These are phyloP conservation scores for Termitomyces sp. DNA, from an alignment of 768 basidiomycete species.

Conservation along the genomic window DNA sequence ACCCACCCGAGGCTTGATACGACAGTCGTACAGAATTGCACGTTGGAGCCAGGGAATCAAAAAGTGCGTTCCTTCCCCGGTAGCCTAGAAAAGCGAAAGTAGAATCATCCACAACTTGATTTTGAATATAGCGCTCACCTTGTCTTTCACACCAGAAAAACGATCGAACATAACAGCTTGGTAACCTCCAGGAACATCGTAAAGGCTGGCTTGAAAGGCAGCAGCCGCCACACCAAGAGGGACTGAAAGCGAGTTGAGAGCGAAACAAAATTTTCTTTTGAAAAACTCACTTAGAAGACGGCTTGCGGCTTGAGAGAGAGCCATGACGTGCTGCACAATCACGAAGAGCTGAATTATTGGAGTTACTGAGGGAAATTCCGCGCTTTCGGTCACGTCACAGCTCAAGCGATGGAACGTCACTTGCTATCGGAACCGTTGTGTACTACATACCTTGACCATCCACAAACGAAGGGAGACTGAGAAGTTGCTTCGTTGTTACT, in stretches of 20 bases:
- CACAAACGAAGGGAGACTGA: too few species aligned
- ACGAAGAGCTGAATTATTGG: not conserved
- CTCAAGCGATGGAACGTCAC: not conserved
- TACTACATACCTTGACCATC: too few species aligned
- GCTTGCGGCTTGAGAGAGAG: slow-evolving; percentile 43
- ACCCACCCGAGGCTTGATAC: slow-evolving; percentile 90
- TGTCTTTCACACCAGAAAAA: slow-evolving; percentile 85
- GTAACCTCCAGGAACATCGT: slow-evolving; percentile 86
- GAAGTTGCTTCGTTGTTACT: too few species aligned
- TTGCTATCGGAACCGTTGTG: too few species aligned
- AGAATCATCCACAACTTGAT: not conserved
- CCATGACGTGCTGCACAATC: slow-evolving; percentile 33
- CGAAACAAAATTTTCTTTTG: not conserved
- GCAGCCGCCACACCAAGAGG: slow-evolving; percentile 44
- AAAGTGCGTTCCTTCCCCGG: slow-evolving; percentile 93
- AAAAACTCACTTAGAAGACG: slow-evolving; percentile 44
- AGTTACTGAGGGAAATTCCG: not conserved
- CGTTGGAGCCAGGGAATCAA: slow-evolving; percentile 94
- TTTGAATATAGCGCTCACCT: slow-evolving; percentile 35
- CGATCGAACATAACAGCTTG: slow-evolving; percentile 98
- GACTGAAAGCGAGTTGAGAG: slow-evolving; percentile 25
- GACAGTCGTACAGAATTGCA: slow-evolving; percentile 95
- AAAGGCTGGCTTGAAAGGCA: slow-evolving; percentile 47
- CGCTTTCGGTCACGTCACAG: not conserved
- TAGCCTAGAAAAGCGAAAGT: slow-evolving; percentile 49